A percentile compares a stretch with the other conserved stretches of the same genome.
These are phyloP conservation scores for Cordyceps cateniannulata DNA, from an alignment of 2,329 filamentous ascomycete genomes.

Conservation along the genomic window DNA sequence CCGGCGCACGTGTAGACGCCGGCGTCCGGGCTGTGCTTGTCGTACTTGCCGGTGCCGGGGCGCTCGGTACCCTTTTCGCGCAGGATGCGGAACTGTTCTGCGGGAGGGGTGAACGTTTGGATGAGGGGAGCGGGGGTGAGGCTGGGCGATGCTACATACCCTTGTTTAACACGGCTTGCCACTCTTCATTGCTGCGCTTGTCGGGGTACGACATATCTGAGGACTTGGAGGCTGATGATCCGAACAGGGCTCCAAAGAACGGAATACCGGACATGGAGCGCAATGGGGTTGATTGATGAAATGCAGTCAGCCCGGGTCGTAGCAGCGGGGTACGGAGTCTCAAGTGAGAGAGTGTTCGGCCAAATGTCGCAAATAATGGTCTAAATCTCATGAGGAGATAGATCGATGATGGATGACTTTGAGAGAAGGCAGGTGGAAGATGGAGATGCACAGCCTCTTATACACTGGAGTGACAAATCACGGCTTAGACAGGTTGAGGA, in stretches of 20 bases:
- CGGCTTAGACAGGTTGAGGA: conserved; percentile 2
- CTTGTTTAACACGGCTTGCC: conserved; percentile 73
- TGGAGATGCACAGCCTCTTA: not conserved
- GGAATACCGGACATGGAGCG: conserved; percentile 71
- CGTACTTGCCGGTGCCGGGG: conserved; percentile 72
- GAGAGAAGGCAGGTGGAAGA: not conserved
- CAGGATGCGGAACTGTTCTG: conserved; percentile 93
- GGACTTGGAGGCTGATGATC: conserved; percentile 48
- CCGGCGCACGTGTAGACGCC: conserved; percentile 86
- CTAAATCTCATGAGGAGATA: conserved; percentile 43
- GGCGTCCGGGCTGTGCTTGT: conserved; percentile 71
- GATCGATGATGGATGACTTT: not conserved
- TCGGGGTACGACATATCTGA: conserved; percentile 70
- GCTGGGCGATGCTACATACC: conserved; percentile 26
- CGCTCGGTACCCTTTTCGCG: conserved; percentile 87
- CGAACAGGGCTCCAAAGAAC: conserved; percentile 71
- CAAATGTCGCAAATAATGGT: conserved; percentile 39
- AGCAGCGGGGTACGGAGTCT: conserved; percentile 25
- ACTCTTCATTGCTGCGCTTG: conserved; percentile 74
- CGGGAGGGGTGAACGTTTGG: not conserved
- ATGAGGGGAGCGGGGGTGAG: not conserved
- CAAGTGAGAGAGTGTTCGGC: conserved; percentile 40
- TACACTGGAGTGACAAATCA: conserved; percentile 10
- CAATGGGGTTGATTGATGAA: conserved; percentile 22
- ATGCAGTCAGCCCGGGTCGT: conserved; percentile 12